Percentiles rank a stretch among this genome's conserved stretches.
Conservation (phyloP, 495 filamentous ascomycete species). For the Penicillium arizonense region DNA sequence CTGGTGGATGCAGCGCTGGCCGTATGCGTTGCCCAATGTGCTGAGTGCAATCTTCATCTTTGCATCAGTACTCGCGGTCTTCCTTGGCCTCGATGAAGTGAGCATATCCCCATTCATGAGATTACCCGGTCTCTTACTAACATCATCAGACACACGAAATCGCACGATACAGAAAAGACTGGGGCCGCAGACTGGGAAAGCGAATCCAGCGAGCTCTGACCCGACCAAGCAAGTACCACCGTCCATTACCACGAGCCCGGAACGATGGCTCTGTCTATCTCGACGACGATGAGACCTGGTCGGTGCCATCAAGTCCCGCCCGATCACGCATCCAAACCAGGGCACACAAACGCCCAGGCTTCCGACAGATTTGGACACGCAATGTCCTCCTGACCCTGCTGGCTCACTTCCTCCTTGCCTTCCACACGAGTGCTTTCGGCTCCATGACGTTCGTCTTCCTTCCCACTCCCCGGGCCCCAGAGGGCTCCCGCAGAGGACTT, state of each 20-base stretch:
- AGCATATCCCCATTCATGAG: background rate
- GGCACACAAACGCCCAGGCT: constrained; percentile 39
- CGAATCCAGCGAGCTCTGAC: constrained; percentile 35
- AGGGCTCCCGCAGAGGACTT: constrained; percentile 42
- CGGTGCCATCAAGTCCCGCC: constrained; percentile 25
- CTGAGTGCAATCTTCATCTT: constrained; percentile 56
- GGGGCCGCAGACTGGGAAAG: constrained; percentile 47
- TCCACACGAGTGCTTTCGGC: constrained; percentile 75
- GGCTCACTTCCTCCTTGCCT: constrained; percentile 63
- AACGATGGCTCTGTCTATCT: constrained; percentile 33
- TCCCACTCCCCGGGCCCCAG: constrained; percentile 58
- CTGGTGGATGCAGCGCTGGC: constrained; percentile 59
- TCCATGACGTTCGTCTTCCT: constrained; percentile 72
- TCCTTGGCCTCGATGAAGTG: constrained; percentile 62
- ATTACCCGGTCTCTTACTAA: constrained; percentile 5
- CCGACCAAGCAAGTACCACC: constrained; percentile 28
- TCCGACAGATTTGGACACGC: constrained; percentile 60
- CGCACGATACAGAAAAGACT: constrained; percentile 45
- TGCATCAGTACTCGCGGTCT: constrained; percentile 42
- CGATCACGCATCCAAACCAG: constrained; percentile 15
- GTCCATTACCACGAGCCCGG: constrained; percentile 21
- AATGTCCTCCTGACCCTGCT: constrained; percentile 62
- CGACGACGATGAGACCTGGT: constrained; percentile 29
- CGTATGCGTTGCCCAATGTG: constrained; percentile 63
- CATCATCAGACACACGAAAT: constrained; percentile 47